Base-by-base conservation (phyloP, 306 rosid genomes). In the Dryas octopetala region DNA sequence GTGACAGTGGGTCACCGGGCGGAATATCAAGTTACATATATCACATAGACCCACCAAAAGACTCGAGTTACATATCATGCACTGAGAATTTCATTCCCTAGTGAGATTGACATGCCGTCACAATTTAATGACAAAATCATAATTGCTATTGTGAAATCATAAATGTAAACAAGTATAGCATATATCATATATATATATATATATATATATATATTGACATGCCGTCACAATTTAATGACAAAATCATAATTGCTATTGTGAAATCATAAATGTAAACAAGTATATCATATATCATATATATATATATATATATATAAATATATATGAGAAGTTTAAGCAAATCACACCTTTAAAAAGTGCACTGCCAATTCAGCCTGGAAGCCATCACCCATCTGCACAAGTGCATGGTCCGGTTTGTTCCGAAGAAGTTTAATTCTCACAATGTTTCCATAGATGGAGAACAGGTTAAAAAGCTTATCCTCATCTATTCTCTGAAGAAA, bases 321-420 rank as follows among this genome's bases (percentile, higher is more conserved):
- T 23, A 68, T 10, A 50, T 49, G 45, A 74, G 13, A 72, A 46
- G 58, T 70, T 70, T 47, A 48, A 40, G 63, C 7, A 77, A 76
- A 77, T 75, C 89, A 63, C 69, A 96, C 99, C 99, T 96, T 96
- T 81, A 96, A 78, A 78, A 92, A 96, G 82, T 96, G 93, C 4
- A 96, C 99, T 13, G 99, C 99, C 79, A 96, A 74, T 86, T 96
- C 99, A 62, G 98, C 93, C 79, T 96, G 99, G 74, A 96, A 96
- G 74, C 99, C 99, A 83, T 96, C 99, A 28, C 98, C 98, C 99
- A 96, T 96, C 84, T 96, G 97, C 60, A 96, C 82, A 51, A 96
- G 99, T 49, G 98, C 99, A 74, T 96, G 98, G 85, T 96, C 99
- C 19, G 99, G 96, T 79, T 96, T 96, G 78, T 96, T 96, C 38